Evolutionary conservation across 2,329 filamentous ascomycete genomes (phyloP), one percentile per base, ranked within the genome.

Genomic region (Penicillium sp.): DNA sequence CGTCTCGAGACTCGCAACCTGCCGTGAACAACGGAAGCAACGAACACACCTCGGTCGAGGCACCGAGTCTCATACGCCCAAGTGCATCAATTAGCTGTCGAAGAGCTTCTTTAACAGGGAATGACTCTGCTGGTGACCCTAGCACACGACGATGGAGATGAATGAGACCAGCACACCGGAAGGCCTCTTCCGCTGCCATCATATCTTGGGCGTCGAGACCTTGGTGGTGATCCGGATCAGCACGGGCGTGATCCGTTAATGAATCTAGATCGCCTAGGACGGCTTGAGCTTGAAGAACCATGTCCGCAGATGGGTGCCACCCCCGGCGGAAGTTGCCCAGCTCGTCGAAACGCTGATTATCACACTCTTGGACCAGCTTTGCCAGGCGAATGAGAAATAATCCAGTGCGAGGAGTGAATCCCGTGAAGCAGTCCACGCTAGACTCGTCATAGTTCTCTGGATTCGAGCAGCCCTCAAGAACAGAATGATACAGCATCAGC

Each of bases 21-120:
- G 90, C 90, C 1, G 89, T 89, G 71, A 94, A 94, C 75, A 94
- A 85, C 0, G 90, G 90, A 61, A 94, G 92, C 37, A 94, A 71
- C 18, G 90, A 75, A 65, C 89, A 90, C 8, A 85, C 86, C 71
- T 93, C 90, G 0, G 89, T 89, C 15, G 85, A 85, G 27, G 86
- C 86, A 6, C 88, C 87, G 12, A 80, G 75, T 12, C 84, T 77
- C 47, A 94, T 84, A 35, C 81, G 82, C 22, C 78, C 77, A 57
- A 93, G 75, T 29, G 85, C 82, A 1, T 77, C 75, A 26, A 90
- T 76, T 44, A 93, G 88, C 57, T 84, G 81, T 35, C 78, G 72
- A 5, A 92, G 84, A 0, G 84, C 83, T 11, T 77, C 74, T 62
- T 86, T 85, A 0, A 94, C 87, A 22, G 85, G 80, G 0, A 75